A percentile compares a stretch with the other conserved stretches of the same genome.
phyloP scores from a whole-genome alignment of 78 protist species.

The Cavenderia fasciculata region DNA sequence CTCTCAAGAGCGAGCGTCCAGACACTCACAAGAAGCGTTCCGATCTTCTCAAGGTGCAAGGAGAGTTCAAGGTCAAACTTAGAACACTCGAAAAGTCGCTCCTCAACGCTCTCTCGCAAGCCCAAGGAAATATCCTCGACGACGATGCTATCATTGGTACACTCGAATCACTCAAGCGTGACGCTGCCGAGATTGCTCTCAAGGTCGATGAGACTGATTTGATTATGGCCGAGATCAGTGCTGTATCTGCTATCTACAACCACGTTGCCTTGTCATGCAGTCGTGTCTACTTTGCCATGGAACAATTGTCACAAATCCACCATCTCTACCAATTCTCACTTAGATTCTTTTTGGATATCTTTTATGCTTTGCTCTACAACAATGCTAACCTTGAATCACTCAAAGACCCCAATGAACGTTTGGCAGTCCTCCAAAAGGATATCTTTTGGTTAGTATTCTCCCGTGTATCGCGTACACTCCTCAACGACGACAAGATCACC shows the following conservation, averaged over 20 bases:
- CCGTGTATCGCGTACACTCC: slow-evolving; percentile 79
- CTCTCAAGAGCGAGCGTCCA: slow-evolving; percentile 84
- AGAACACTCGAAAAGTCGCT: slow-evolving; percentile 93
- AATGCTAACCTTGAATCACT: slow-evolving; percentile 42
- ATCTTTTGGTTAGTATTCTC: slow-evolving; percentile 71
- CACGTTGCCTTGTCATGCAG: slow-evolving; percentile 87
- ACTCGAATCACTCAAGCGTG: slow-evolving; percentile 90
- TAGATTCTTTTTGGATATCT: slow-evolving; percentile 89
- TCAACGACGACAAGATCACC: slow-evolving; percentile 86
- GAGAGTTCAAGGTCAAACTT: slow-evolving; percentile 92
- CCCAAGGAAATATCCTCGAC: slow-evolving; percentile 92
- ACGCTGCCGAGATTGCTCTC: slow-evolving; percentile 83
- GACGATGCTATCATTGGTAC: slow-evolving; percentile 92
- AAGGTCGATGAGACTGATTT: slow-evolving; percentile 88
- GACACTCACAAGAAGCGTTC: slow-evolving; percentile 91
- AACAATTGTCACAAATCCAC: slow-evolving; percentile 87
- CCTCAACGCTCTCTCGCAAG: slow-evolving; percentile 86
- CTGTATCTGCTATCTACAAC: slow-evolving; percentile 78
- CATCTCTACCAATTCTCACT: slow-evolving; percentile 95
- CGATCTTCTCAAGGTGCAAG: slow-evolving; percentile 92
- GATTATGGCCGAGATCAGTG: slow-evolving; percentile 78
- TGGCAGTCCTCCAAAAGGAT: slow-evolving; percentile 50
- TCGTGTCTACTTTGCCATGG: slow-evolving; percentile 91
- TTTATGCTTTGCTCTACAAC: slow-evolving; percentile 75
- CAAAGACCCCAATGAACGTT: slow-evolving; percentile 83